Conservation (phyloP, 2,329 filamentous ascomycete species). For the Epichloe typhina region DNA sequence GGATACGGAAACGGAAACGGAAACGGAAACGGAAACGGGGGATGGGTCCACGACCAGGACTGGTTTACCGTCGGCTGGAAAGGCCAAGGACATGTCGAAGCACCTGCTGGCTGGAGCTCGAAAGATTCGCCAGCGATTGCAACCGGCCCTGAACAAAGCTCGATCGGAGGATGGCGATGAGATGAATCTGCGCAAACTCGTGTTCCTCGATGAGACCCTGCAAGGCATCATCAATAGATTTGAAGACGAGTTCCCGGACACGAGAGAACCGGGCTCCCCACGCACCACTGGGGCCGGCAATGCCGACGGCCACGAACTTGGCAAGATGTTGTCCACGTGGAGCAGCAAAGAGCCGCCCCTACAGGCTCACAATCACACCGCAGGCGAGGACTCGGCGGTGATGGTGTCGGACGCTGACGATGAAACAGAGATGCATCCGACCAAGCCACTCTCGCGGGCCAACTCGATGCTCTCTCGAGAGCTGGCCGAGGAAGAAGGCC, state of each 20-base stretch:
- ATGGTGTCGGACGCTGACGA: slow-evolving; percentile 35
- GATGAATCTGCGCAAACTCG: slow-evolving; percentile 65
- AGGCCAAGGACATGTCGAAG: slow-evolving; percentile 87
- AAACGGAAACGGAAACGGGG: slow-evolving; percentile 25
- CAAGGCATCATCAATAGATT: slow-evolving; percentile 89
- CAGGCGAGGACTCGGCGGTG: slow-evolving; percentile 21
- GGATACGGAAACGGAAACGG: slow-evolving; percentile 34
- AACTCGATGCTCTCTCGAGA: slow-evolving; percentile 41
- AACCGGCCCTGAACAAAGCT: slow-evolving; percentile 68
- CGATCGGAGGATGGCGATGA: slow-evolving; percentile 57
- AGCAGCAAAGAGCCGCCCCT: slow-evolving; percentile 10
- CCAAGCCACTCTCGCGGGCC: slow-evolving; percentile 32
- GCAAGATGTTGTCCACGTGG: slow-evolving; percentile 3
- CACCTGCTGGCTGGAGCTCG: slow-evolving; percentile 76
- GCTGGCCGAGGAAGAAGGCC: slow-evolving; percentile 44
- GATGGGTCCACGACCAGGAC: slow-evolving; percentile 29
- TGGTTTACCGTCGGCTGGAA: slow-evolving; percentile 33
- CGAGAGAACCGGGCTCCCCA: slow-evolving; percentile 31
- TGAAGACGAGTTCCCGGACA: slow-evolving; percentile 92
- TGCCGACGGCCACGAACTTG: not conserved
- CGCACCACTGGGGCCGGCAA: not conserved
- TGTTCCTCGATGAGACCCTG: slow-evolving; percentile 80
- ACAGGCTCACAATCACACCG: slow-evolving; percentile 12
- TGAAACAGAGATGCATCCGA: slow-evolving; percentile 30
- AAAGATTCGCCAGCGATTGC: slow-evolving; percentile 72